Conservation (phyloP, 78 protist genomes). For the Chrysochromulina parva region DNA sequence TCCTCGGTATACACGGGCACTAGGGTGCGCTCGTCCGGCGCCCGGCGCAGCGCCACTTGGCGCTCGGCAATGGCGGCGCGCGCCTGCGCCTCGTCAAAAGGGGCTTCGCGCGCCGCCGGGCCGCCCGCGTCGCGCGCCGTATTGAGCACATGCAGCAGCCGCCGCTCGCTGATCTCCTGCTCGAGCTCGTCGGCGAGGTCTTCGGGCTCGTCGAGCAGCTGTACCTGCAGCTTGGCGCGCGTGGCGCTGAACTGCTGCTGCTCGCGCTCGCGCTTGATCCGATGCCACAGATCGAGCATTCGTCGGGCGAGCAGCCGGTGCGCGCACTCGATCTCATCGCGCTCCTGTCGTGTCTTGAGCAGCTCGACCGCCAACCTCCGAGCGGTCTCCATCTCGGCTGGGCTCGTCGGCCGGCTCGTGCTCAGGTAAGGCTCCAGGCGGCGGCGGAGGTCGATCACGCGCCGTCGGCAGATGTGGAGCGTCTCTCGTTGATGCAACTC, state of each 20-base stretch:
- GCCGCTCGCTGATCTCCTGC: background rate
- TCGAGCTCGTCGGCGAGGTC: background rate
- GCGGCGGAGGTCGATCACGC: background rate
- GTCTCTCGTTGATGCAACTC: background rate
- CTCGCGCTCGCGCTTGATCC: background rate
- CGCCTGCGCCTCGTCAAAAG: background rate
- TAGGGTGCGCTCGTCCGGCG: background rate
- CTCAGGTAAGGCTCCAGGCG: background rate
- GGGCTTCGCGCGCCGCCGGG: background rate
- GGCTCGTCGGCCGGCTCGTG: background rate
- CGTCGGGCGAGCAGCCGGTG: background rate
- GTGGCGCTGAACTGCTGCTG: background rate
- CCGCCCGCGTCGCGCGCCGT: background rate
- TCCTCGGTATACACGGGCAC: background rate
- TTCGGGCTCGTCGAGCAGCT: background rate
- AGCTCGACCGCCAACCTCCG: background rate
- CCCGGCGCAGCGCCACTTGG: background rate
- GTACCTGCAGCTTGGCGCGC: background rate
- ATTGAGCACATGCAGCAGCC: background rate
- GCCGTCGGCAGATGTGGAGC: background rate
- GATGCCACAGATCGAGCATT: background rate
- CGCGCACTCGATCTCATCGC: background rate
- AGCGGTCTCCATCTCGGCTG: no score
- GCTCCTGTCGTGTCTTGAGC: background rate
- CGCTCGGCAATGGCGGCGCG: background rate